Evolutionary conservation across 148 eudicot genomes (phyloP).

Genomic region (Amaranthus cruentus): DNA sequence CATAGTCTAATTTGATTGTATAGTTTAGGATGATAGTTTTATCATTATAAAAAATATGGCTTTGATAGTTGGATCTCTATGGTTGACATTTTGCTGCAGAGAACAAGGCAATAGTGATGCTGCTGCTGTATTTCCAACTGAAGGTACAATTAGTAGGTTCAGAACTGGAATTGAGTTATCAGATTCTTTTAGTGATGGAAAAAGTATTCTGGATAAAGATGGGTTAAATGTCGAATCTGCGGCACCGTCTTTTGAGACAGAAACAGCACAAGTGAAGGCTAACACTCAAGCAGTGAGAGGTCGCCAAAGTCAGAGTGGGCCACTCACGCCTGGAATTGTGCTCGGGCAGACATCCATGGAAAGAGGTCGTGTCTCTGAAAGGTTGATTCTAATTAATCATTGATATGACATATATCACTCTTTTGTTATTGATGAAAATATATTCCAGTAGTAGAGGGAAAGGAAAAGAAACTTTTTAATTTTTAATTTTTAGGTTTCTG

Average conservation of each 20-base stretch:
- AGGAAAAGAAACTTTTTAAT: background rate
- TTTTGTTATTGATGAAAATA: background rate
- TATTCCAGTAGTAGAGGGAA: background rate
- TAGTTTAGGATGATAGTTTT: background rate
- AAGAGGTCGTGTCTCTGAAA: constrained; percentile 54
- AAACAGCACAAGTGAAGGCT: constrained; percentile 37
- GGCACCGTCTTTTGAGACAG: constrained; percentile 43
- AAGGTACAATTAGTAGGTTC: constrained; percentile 32
- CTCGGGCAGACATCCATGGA: constrained; percentile 61
- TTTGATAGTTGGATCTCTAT: background rate
- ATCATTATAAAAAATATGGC: background rate
- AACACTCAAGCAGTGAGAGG: constrained; percentile 43
- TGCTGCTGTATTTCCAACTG: constrained; percentile 20
- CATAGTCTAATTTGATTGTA: background rate
- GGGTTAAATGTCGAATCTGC: constrained; percentile 41
- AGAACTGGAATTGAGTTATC: constrained; percentile 34
- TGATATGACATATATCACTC: background rate
- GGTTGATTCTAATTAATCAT: constrained; percentile 34
- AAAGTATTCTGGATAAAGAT: constrained; percentile 35
- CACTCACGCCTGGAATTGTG: constrained; percentile 68
- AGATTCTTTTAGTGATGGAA: constrained; percentile 36
- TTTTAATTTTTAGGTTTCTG: background rate
- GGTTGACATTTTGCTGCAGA: constrained; percentile 33
- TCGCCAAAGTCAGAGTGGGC: constrained; percentile 82
- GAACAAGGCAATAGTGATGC: constrained; percentile 36